A percentile compares a stretch with the other conserved stretches of the same genome.
Conservation (phyloP, 192 early-diverging fungal genomes). For the Linnemannia elongata region DNA sequence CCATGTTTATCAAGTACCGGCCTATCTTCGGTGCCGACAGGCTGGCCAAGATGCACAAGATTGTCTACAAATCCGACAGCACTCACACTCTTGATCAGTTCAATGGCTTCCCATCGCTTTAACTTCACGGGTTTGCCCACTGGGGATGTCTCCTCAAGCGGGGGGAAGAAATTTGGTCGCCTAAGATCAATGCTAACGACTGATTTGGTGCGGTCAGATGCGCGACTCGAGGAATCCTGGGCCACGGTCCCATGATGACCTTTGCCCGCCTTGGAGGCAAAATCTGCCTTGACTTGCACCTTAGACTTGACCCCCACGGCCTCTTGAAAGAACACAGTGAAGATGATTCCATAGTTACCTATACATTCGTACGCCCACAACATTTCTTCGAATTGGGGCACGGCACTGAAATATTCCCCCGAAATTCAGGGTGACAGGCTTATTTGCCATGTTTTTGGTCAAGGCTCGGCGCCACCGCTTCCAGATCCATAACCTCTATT, state of each 20-base stretch:
- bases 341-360: too few species aligned
- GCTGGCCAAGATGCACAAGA: not conserved
- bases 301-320: too few species aligned
- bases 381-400: not conserved
- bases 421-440: too few species aligned
- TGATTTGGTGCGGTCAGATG: not conserved
- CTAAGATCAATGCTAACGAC: not conserved
- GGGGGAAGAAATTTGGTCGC: too few species aligned
- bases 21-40: not conserved
- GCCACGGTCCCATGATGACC: not conserved
- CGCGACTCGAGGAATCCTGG: not conserved
- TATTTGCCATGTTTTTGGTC: not conserved
- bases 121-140: not conserved
- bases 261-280: not conserved
- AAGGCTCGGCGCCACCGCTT: not conserved
- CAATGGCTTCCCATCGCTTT: not conserved
- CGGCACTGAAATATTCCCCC: too few species aligned
- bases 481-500: too few species aligned
- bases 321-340: too few species aligned
- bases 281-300: too few species aligned
- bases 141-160: not conserved
- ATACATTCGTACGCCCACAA: too few species aligned
- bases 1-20: not conserved
- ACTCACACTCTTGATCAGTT: not conserved
- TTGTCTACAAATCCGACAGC: not conserved